A percentile compares a stretch with the other conserved stretches of the same genome.
Evolutionary conservation across 768 basidiomycete genomes (phyloP).

Genomic region (Trametes gibbosa): DNA sequence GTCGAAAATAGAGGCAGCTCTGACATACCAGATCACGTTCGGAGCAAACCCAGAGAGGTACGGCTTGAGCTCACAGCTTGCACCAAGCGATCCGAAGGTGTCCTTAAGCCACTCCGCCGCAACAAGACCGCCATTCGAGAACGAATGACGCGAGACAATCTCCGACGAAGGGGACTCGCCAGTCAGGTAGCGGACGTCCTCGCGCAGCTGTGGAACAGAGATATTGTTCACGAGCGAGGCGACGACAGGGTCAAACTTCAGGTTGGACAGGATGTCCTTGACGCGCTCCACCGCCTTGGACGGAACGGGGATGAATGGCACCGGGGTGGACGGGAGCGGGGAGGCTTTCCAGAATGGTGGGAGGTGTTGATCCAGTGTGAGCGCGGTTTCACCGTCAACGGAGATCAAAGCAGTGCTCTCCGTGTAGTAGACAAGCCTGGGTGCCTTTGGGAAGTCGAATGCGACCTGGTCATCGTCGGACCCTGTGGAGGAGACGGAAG

Average conservation of each 20-base stretch:
- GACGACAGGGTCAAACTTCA: conserved; percentile 71
- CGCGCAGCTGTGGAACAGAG: conserved; percentile 59
- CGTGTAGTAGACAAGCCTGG: conserved; percentile 40
- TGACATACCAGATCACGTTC: conserved; percentile 74
- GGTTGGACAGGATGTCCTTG: conserved; percentile 49
- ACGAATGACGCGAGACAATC: conserved; percentile 79
- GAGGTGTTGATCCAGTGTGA: conserved; percentile 41
- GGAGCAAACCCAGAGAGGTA: conserved; percentile 80
- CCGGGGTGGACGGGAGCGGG: conserved; percentile 51
- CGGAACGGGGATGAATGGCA: conserved; percentile 55
- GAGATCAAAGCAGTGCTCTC: conserved; percentile 49
- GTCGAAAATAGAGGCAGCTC: conserved; percentile 78
- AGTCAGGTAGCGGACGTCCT: conserved; percentile 78
- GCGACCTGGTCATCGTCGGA: conserved; percentile 12
- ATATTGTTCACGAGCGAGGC: conserved; percentile 68
- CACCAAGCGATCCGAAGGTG: conserved; percentile 70
- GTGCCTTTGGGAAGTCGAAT: neutral
- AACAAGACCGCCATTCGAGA: conserved; percentile 57
- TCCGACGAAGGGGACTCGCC: conserved; percentile 76
- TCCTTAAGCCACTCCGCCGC: conserved; percentile 77
- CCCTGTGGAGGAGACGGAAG: neutral
- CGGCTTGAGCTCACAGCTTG: conserved; percentile 59
- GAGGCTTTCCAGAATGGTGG: conserved; percentile 74
- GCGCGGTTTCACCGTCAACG: conserved; percentile 32
- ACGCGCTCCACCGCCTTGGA: conserved; percentile 52